phyloP scores from a whole-genome alignment of 768 basidiomycete genomes.

The Hericium erinaceus region DNA sequence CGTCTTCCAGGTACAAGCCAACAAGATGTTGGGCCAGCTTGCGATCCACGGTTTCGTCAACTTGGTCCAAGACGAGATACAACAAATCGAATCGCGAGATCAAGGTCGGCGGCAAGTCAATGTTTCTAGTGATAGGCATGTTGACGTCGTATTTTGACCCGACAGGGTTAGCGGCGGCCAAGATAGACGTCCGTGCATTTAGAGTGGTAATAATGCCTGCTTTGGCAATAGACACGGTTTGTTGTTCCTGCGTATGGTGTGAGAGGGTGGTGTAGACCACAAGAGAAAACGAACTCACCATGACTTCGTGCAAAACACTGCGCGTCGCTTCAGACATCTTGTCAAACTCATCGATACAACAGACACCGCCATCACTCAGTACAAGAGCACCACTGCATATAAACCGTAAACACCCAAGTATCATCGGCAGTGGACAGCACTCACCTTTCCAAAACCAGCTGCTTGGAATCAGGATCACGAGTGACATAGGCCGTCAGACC shows the following conservation, averaged over 20 bases:
- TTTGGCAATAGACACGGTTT: slow-evolving; percentile 98
- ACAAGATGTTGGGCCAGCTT: slow-evolving; percentile 89
- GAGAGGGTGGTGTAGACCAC: not conserved
- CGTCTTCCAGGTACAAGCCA: slow-evolving; percentile 87
- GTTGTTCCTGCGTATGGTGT: slow-evolving; percentile 75
- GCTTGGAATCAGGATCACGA: slow-evolving; percentile 95
- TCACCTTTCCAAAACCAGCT: slow-evolving; percentile 92
- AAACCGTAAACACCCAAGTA: slow-evolving; percentile 1
- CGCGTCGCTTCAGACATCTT: slow-evolving; percentile 98
- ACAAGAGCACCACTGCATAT: slow-evolving; percentile 77
- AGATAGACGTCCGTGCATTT: slow-evolving; percentile 95
- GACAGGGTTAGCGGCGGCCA: slow-evolving; percentile 96
- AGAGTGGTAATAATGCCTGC: slow-evolving; percentile 98
- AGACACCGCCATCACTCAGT: slow-evolving; percentile 91
- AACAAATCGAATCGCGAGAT: slow-evolving; percentile 97
- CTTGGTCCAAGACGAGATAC: slow-evolving; percentile 91
- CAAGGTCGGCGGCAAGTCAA: slow-evolving; percentile 93
- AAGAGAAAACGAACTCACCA: slow-evolving; percentile 44
- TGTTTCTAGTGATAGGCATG: slow-evolving; percentile 88
- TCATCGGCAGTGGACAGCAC: slow-evolving; percentile 8
- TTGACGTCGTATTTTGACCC: slow-evolving; percentile 92
- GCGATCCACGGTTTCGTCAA: slow-evolving; percentile 83
- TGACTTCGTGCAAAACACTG: slow-evolving; percentile 97
- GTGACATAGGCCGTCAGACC: slow-evolving; percentile 99
- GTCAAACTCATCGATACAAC: slow-evolving; percentile 98